These are phyloP conservation scores for Trichoderma atroviride DNA, from an alignment of 2,329 filamentous ascomycete species.

Conservation along the genomic window DNA sequence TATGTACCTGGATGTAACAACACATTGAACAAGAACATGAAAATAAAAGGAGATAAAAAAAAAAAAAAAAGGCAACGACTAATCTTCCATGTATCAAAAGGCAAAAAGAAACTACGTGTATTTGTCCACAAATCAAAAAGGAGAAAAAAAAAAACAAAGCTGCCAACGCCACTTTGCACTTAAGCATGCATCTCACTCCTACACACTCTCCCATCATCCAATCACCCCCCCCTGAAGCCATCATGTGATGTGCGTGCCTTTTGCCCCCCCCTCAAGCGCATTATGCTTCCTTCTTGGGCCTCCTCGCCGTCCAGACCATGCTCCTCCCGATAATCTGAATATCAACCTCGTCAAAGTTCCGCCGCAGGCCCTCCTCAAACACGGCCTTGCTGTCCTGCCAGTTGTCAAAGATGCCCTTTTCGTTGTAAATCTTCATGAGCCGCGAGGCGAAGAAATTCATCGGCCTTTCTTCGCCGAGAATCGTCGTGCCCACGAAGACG, in stretches of 20 bases:
- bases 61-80: background rate
- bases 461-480: conserved; percentile 29
- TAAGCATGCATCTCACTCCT: background rate
- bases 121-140: background rate
- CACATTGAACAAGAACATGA: background rate
- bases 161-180: background rate
- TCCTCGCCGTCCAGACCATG: conserved; percentile 43
- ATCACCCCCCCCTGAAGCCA: background rate
- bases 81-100: background rate
- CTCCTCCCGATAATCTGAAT: conserved; percentile 43
- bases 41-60: background rate
- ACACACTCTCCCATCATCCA: background rate
- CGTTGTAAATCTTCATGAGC: conserved; percentile 41
- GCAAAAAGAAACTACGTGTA: background rate
- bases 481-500: conserved; percentile 34
- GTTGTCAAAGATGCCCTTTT: conserved; percentile 44
- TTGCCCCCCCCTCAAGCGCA: background rate
- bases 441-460: conserved; percentile 29
- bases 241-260: background rate
- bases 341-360: conserved; percentile 45
- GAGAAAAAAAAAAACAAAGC: background rate
- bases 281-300: conserved; percentile 31
- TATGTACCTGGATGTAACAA: background rate
- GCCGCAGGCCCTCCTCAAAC: conserved; percentile 39
- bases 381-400: conserved; percentile 41